phyloP scores from a whole-genome alignment of 805 yeast genomes.

The Soucietia sequanensis region DNA sequence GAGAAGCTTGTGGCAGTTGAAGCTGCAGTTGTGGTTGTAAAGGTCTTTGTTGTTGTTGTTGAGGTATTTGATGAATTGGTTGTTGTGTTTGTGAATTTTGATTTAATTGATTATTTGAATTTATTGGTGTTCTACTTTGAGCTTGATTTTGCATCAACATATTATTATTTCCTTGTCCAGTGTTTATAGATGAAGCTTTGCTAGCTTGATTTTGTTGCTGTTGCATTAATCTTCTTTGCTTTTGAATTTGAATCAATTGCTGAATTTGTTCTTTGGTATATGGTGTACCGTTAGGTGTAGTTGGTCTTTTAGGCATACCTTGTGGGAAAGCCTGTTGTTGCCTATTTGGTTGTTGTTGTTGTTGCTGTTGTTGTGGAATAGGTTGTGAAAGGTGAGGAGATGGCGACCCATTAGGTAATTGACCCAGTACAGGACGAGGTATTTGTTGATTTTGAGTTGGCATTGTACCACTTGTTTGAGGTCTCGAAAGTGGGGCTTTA shows the following conservation, averaged over 20 bases:
- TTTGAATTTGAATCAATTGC: constrained; percentile 51
- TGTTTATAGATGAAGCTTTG: constrained; percentile 11
- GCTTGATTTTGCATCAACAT: constrained; percentile 1
- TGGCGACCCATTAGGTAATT: too few species aligned
- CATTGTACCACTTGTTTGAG: not conserved
- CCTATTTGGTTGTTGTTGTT: constrained; percentile 11
- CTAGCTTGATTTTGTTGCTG: constrained; percentile 35
- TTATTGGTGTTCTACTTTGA: not conserved
- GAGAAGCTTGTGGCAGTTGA: not conserved
- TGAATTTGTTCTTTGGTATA: constrained; percentile 62
- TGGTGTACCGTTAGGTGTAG: constrained; percentile 55
- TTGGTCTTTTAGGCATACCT: constrained; percentile 30
- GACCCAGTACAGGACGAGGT: not conserved
- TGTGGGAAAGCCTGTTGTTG: constrained; percentile 7
- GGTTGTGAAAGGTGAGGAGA: not conserved
- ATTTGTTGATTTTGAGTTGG: not conserved
- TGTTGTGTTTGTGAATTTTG: too few species aligned
- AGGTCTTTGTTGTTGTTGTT: constrained; percentile 8
- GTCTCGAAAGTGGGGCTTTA: not conserved
- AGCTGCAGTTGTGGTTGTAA: too few species aligned
- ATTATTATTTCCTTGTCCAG: not conserved
- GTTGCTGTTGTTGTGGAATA: constrained; percentile 7
- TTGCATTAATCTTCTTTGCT: constrained; percentile 48
- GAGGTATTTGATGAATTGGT: constrained; percentile 1
- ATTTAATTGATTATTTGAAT: too few species aligned